Base-by-base conservation (phyloP, 208 protist species). In the Trypanosoma avium region DNA sequence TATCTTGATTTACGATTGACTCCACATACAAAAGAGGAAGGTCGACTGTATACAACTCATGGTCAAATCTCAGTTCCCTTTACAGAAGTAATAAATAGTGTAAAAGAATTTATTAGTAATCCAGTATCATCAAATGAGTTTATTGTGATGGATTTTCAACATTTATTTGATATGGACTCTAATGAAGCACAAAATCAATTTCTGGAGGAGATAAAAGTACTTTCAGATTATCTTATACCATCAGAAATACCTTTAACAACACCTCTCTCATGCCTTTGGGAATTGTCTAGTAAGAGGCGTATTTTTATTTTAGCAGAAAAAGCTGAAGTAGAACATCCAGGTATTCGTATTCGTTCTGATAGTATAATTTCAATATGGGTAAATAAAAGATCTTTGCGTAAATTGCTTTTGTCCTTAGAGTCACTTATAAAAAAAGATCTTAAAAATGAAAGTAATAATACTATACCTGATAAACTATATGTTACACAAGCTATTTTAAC, bases 141-240 rank as follows among this genome's bases (percentile, higher is more conserved):
- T 49, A 36, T 88, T 8, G 42, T 83, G 19, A 33, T 89, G 0
- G 77, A 88, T 62, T 77, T 92, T 17, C 75, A 87, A 62, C 77
- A 84, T 55, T 40, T 92, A 17, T 75, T 64, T 27, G 19, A 65
- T 6, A 35, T 57, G 30, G 48, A 54, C 0, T 61, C 59, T 22
- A 57, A 46, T 35, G 66, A 71, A 1, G 24, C 62, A 29, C 49
- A 61, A 29, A 24, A 33, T 4, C 26, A 45, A 13, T 73, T 91
- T 38, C 68, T 77, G 26, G 42, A 56, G 10, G 67, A 47, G n/a
- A 42, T 91, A 0, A 9, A 36, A 21, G 9, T 33, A 3, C 55
- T 87, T 1, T 29, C n/a, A 12, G 58, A 76, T 13, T 52, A 59
- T 8, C 81, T 73, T 40, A 67, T 86, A 13, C 61, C 68, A 0